phyloP scores from a whole-genome alignment of 352 stramenopile species.

The Pythium folliculosum region DNA sequence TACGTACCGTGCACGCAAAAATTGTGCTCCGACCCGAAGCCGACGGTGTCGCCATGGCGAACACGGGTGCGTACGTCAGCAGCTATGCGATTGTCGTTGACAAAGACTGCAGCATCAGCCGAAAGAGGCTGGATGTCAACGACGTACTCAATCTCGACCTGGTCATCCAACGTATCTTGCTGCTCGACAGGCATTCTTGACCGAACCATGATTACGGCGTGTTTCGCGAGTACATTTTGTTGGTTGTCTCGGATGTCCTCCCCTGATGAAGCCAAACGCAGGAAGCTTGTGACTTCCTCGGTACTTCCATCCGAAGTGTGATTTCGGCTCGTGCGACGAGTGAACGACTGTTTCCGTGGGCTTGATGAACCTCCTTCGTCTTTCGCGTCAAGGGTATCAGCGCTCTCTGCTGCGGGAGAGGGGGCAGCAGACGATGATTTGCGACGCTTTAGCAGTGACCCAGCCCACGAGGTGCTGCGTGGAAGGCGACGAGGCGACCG shows the following conservation, averaged over 20 bases:
- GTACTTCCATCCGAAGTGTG: neutral
- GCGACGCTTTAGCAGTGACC: slow-evolving; percentile 25
- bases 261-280: neutral
- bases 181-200: neutral
- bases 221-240: slow-evolving; percentile 3
- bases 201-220: slow-evolving; percentile 16
- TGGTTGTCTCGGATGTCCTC: neutral
- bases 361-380: neutral
- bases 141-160: slow-evolving; percentile 20
- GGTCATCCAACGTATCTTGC: neutral
- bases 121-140: slow-evolving; percentile 25
- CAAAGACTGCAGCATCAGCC: slow-evolving; percentile 6
- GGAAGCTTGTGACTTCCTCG: slow-evolving; percentile 15
- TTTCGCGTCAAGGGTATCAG: neutral
- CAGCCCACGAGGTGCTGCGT: slow-evolving; percentile 22
- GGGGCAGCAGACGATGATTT: slow-evolving; percentile 23
- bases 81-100: slow-evolving; percentile 16
- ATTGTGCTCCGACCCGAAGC: slow-evolving; percentile 7
- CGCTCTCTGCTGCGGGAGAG: neutral
- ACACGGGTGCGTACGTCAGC: slow-evolving; percentile 11
- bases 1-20: slow-evolving; percentile 32
- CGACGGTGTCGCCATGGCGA: slow-evolving; percentile 23
- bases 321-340: neutral
- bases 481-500: slow-evolving; percentile 11
- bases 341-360: slow-evolving; percentile 3